Conservation (phyloP, 2,329 filamentous ascomycete genomes). For the Neonectria sp. region DNA sequence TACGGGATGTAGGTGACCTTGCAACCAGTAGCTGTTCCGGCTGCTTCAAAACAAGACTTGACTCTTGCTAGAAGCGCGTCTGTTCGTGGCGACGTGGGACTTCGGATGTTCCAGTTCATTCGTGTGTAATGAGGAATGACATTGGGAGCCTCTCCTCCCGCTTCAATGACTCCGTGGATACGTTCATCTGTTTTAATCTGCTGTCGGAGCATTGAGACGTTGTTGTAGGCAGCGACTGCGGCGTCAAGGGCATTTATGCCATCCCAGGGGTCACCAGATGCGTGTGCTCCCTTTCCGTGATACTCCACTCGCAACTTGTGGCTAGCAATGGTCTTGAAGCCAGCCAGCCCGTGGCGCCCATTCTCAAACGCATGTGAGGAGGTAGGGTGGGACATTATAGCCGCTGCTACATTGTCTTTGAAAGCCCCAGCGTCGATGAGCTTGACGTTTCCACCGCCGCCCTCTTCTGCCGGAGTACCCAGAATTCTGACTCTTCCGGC, state of each 20-base stretch:
- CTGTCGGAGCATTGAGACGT: conserved; percentile 14
- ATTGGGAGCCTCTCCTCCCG: conserved; percentile 1
- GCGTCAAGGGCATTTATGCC: conserved; percentile 16
- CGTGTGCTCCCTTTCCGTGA: conserved; percentile 7
- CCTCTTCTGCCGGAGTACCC: conserved; percentile 61
- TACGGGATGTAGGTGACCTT: too few relatives aligned
- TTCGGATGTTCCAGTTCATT: not conserved
- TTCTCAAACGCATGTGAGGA: conserved; percentile 4
- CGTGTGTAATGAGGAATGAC: not conserved
- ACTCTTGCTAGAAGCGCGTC: not conserved
- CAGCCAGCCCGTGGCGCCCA: conserved; percentile 37
- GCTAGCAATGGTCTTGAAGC: conserved; percentile 50
- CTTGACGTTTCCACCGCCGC: conserved; percentile 57
- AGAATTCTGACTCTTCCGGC: conserved; percentile 57
- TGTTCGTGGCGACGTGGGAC: not conserved
- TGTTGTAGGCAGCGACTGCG: conserved; percentile 3
- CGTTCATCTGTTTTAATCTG: conserved; percentile 4
- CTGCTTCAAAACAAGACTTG: not conserved
- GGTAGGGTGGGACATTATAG: conserved; percentile 50
- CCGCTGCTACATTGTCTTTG: conserved; percentile 42
- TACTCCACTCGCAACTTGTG: conserved; percentile 49
- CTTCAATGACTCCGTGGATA: conserved; percentile 6
- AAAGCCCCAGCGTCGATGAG: conserved; percentile 50
- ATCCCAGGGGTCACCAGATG: conserved; percentile 5
- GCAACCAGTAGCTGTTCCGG: conserved; percentile 5